phyloP scores from a whole-genome alignment of 805 yeast genomes.

The Monosporozyma aerobia region DNA sequence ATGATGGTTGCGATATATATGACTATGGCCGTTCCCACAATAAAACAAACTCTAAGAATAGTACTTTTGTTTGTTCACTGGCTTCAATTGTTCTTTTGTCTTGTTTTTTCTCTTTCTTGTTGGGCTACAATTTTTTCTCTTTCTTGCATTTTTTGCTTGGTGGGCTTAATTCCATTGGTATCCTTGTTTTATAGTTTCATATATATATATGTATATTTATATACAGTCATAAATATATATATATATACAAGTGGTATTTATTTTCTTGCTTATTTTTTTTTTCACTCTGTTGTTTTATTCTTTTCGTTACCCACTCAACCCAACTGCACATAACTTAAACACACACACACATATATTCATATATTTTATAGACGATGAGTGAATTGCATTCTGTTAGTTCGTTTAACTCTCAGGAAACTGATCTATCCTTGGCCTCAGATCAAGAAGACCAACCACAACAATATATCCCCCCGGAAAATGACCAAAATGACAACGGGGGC shows the following conservation, averaged over 20 bases:
- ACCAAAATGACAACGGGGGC: background rate
- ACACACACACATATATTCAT: background rate
- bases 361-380: constrained; percentile 5
- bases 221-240: background rate
- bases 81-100: too few species aligned
- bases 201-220: too few species aligned
- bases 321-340: background rate
- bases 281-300: background rate
- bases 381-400: constrained; percentile 10
- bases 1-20: too few species aligned
- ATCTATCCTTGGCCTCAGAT: constrained; percentile 8
- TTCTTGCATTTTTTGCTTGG: too few species aligned
- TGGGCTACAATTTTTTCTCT: too few species aligned
- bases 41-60: too few species aligned
- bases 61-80: too few species aligned
- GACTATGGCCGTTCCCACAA: too few species aligned
- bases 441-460: constrained; percentile 20
- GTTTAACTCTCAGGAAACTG: constrained; percentile 8
- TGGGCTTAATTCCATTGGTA: background rate
- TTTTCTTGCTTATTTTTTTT: background rate
- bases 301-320: too few species aligned
- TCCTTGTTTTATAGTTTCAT: background rate
- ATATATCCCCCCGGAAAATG: constrained; percentile 12
- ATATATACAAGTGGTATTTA: background rate
- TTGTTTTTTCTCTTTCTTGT: too few species aligned